These are phyloP conservation scores for Paracorniculantispora psalliotae DNA, from an alignment of 2,329 filamentous ascomycete genomes.

Conservation along the genomic window DNA sequence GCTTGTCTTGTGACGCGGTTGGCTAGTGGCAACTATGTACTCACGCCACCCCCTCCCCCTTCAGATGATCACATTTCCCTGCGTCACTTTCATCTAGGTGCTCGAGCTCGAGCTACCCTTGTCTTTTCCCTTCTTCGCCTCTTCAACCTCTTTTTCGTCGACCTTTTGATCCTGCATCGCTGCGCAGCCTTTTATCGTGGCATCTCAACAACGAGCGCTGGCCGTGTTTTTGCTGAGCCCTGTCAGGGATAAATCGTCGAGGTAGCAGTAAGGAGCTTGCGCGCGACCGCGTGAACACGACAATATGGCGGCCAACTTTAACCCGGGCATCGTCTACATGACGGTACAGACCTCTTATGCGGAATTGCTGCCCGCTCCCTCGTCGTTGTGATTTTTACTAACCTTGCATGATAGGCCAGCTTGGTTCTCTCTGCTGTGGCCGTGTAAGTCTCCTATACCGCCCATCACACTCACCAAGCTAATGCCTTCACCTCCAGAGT, in stretches of 20 bases:
- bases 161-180: neutral
- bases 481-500: constrained; percentile 25
- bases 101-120: neutral
- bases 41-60: constrained; percentile 3
- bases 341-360: neutral
- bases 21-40: neutral
- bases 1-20: neutral
- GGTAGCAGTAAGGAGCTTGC: neutral
- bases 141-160: too few species aligned
- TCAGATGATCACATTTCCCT: constrained; percentile 1
- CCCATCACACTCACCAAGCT: neutral
- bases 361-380: neutral
- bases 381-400: neutral
- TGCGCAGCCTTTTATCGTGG: neutral
- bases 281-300: neutral
- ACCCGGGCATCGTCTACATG: constrained; percentile 15
- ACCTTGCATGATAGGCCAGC: constrained; percentile 3
- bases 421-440: constrained; percentile 11
- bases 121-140: neutral
- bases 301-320: neutral
- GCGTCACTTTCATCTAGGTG: neutral
- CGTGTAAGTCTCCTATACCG: constrained; percentile 4
- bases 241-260: too few species aligned
- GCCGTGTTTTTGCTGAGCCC: neutral
- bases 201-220: neutral